Base-by-base conservation (phyloP, 1,284 basidiomycete genomes). In the Malassezia brasiliensis region DNA sequence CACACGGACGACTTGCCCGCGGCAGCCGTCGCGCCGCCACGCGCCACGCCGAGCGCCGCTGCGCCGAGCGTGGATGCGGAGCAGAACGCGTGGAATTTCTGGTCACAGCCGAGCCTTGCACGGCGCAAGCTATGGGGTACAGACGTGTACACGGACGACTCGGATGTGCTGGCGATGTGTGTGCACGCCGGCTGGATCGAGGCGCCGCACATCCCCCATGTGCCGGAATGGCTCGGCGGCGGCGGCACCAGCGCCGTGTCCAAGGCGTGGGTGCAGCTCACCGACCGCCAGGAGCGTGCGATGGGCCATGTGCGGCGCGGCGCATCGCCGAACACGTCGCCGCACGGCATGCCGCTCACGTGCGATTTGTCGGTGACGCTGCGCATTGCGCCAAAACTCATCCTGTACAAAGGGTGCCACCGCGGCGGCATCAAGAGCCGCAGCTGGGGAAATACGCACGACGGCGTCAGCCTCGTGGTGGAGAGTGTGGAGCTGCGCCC, bases 131-230 rank as follows among this genome's bases (percentile, higher is more conserved):
- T 80, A 31, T 81, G 80, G 80, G 81, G 81, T 6, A 81, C 79
- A 3, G 80, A 81, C 51, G 78, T 81, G 36, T 82, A 81, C 64
- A 81, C 80, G n/a, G 81, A 82, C 66, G 81, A 82, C 64, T 81
- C 80, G 25, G 79, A 81, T 63, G 72, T 81, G 5, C 72, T 80
- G 1, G 76, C 77, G 14, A 76, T 81, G 47, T 76, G 79, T 31
- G 66, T 81, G 5, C 80, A 82, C 64, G 77, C 78, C 0, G 80
- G 80, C 11, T 81, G 79, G 79, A 63, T 66, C 78, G 47, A 72
- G 76, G 56, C 77, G 75, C 70, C 68, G 10, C 63, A 57, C 0
- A 57, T 68, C 34, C 62, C 64, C 8, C 31, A 41, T 11, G 50
- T 57, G 30, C 55, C 55, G 14, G 50, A 52, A 17, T 57, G 55